Base-by-base conservation (phyloP, 495 filamentous ascomycete species). In the Podospora bellae-mahoneyi region DNA sequence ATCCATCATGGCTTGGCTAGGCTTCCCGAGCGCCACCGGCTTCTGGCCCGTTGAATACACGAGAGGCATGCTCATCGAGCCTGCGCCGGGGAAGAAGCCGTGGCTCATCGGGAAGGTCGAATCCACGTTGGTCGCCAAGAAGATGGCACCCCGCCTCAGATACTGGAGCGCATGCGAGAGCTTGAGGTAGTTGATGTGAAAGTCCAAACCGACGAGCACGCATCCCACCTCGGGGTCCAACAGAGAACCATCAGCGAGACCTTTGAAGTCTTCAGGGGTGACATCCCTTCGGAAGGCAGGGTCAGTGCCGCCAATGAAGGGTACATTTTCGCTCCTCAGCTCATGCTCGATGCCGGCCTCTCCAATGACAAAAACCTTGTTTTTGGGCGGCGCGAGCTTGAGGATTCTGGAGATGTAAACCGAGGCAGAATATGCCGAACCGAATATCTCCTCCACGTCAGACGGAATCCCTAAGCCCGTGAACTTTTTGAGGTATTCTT, bases 1-100 rank as follows among this genome's bases (percentile, higher is more conserved):
- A 80, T 97, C 94, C 95, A 99, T 97, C 95, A 99, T 98, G 13
- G 93, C 94, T 82, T 97, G 92, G 71, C 92, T 96, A 4, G 95
- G 96, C 79, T 99, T 99, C 10, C 95, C 95, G 58, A 97, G 78
- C 5, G 91, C 87, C 44, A 92, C 74, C 1, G 94, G 93, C 72
- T 90, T 81, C 79, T 86, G 74, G 5, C 85, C 88, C 10, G 73
- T 81, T 88, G 94, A 94, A 77, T 90, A 90, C 57, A 88, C 83
- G 63, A 99, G 78, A 5, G 94, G 92, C 59, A 91, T 88, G 62
- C 89, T 88, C 69, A 93, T 90, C 9, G 90, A 86, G 0, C 96
- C 95, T 3, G 96, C 96, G 7, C 95, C 95, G 5, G 93, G 94
- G 80, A 98, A 98, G 66, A 99, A 85, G 13, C 87, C 84, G 62